Conservation (phyloP, 805 yeast species). For the Candida vartiovaarae region DNA sequence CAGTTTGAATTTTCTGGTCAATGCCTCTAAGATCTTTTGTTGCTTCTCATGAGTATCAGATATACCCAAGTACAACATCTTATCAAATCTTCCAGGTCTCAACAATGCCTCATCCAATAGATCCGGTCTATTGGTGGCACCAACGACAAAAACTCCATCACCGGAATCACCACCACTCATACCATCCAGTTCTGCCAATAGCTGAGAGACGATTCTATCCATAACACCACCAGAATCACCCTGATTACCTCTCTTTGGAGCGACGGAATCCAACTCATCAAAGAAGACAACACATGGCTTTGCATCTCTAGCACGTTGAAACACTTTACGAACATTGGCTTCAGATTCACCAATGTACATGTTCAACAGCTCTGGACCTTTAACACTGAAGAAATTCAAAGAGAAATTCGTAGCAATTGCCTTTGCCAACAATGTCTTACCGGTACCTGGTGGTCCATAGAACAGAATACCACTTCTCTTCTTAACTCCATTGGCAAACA, state of each 20-base stretch:
- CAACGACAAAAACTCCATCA: constrained; percentile 94
- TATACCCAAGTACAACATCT: constrained; percentile 88
- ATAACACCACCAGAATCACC: constrained; percentile 99
- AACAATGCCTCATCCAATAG: constrained; percentile 87
- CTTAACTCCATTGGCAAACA: constrained; percentile 82
- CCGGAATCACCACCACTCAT: constrained; percentile 75
- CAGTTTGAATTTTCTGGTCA: constrained; percentile 75
- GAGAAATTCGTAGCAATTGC: constrained; percentile 96
- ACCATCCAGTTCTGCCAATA: constrained; percentile 92
- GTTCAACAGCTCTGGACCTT: constrained; percentile 93
- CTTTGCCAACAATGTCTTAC: constrained; percentile 91
- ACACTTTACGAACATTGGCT: constrained; percentile 91
- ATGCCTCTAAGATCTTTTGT: constrained; percentile 74
- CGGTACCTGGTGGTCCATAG: constrained; percentile 99
- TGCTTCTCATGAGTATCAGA: constrained; percentile 89
- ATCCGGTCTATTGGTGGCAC: constrained; percentile 98
- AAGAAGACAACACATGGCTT: constrained; percentile 96
- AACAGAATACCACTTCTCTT: constrained; percentile 91
- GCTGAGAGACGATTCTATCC: constrained; percentile 96
- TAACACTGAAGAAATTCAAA: constrained; percentile 89
- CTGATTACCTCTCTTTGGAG: constrained; percentile 97
- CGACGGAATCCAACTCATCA: constrained; percentile 96
- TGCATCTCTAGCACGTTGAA: constrained; percentile 92
- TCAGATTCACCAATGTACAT: constrained; percentile 99
- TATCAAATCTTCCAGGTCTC: constrained; percentile 94